phyloP scores from a whole-genome alignment of 495 filamentous ascomycete genomes.

The Xylaria longipes region DNA sequence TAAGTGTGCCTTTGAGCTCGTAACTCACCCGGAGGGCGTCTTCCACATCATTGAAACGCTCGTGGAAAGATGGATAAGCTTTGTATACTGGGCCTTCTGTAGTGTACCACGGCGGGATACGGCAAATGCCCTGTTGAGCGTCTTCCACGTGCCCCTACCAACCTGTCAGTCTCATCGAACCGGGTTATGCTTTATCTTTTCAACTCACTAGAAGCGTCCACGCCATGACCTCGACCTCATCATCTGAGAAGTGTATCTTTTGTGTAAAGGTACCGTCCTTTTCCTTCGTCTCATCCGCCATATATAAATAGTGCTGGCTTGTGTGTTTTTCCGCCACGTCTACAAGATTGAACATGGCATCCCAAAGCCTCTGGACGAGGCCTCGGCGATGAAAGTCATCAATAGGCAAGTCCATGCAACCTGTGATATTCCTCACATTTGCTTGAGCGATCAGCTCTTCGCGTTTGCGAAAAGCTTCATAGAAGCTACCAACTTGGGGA shows the following conservation, averaged over 20 bases:
- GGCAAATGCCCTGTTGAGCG: background rate
- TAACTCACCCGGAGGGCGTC: background rate
- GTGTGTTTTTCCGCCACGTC: background rate
- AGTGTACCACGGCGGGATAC: background rate
- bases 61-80: conserved; percentile 8
- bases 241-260: background rate
- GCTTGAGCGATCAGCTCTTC: background rate
- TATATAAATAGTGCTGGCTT: background rate
- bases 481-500: background rate
- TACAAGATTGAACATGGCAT: background rate
- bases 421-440: too few species aligned
- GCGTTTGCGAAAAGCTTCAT: background rate
- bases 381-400: background rate
- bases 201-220: conserved; percentile 9
- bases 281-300: background rate
- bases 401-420: background rate
- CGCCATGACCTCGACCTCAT: background rate
- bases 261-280: background rate
- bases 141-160: background rate
- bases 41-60: background rate
- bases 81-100: background rate
- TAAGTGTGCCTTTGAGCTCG: background rate
- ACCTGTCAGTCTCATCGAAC: background rate
- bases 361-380: background rate
- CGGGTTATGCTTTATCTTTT: background rate